Percentiles rank a stretch among this genome's conserved stretches.
Evolutionary conservation across 495 filamentous ascomycete species (phyloP).

Genomic region (Xylaria acuta): DNA sequence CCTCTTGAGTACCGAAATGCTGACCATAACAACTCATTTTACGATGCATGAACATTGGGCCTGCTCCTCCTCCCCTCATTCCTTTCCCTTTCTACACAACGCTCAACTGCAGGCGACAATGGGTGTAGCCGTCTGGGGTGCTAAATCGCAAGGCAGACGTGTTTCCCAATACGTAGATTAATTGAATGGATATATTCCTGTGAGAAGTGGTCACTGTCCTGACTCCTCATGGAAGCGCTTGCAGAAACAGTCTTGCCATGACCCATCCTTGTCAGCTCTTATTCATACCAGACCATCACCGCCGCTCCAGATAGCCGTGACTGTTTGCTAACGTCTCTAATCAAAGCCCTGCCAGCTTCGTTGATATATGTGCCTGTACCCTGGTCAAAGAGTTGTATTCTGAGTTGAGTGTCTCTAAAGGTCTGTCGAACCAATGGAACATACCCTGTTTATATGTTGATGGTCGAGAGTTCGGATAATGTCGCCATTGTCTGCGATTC

Average conservation of each 20-base stretch:
- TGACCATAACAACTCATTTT: background rate
- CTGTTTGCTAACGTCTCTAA: background rate
- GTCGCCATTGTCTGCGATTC: background rate
- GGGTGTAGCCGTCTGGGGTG: background rate
- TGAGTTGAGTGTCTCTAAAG: background rate
- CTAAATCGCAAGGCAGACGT: background rate
- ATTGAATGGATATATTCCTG: slow-evolving; percentile 1
- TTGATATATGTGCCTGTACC: background rate
- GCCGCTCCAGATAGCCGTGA: background rate
- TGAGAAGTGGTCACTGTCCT: background rate
- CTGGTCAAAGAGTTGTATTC: background rate
- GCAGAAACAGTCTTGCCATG: background rate
- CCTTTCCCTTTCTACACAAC: background rate
- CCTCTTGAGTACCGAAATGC: background rate
- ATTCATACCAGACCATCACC: background rate
- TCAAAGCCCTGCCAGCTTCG: background rate
- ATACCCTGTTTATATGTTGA: background rate
- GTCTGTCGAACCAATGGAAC: background rate
- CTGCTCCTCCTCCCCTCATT: background rate
- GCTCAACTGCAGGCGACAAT: background rate
- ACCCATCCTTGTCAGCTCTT: slow-evolving; percentile 3
- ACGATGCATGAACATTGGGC: background rate
- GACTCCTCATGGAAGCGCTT: background rate
- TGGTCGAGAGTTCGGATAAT: background rate
- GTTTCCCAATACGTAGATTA: background rate